phyloP scores from a whole-genome alignment of 2,329 filamentous ascomycete species.

The Fusarium succisae region DNA sequence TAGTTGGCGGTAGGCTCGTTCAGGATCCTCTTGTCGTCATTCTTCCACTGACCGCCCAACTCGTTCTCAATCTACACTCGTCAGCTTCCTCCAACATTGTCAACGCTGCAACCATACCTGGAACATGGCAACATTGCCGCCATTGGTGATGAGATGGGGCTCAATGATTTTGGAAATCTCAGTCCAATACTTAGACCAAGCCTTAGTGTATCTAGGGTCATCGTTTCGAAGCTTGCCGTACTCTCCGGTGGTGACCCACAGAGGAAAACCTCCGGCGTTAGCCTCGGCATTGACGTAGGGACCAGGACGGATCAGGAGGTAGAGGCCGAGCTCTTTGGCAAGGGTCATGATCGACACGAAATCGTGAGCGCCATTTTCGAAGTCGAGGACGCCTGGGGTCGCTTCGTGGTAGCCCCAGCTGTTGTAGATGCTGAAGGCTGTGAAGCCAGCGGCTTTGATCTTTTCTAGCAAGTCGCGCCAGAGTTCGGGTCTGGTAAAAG shows the following conservation, averaged over 20 bases:
- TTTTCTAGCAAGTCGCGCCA: conserved; percentile 56
- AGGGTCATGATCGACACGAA: conserved; percentile 58
- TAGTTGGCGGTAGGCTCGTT: conserved; percentile 61
- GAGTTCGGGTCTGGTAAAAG: conserved; percentile 41
- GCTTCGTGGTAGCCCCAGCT: conserved; percentile 55
- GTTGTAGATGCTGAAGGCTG: conserved; percentile 54
- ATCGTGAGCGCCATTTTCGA: conserved; percentile 52
- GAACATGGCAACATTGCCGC: conserved; percentile 64
- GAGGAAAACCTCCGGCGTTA: conserved; percentile 68
- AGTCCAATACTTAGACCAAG: conserved; percentile 64
- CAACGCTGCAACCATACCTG: conserved; percentile 36
- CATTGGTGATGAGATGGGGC: conserved; percentile 64
- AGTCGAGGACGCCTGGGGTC: conserved; percentile 44
- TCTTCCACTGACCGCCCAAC: conserved; percentile 55
- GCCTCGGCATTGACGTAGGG: conserved; percentile 73
- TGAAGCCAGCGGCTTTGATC: conserved; percentile 55
- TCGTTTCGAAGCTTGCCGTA: conserved; percentile 64
- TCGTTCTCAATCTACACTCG: conserved; percentile 62
- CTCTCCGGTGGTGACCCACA: conserved; percentile 70
- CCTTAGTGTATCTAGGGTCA: conserved; percentile 60
- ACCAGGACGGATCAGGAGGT: conserved; percentile 60
- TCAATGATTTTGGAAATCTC: conserved; percentile 60
- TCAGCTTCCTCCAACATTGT: neutral
- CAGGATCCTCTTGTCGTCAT: conserved; percentile 53
- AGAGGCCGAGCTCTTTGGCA: conserved; percentile 57